These are phyloP conservation scores for Exophiala phaeomuriformis DNA, from an alignment of 2,329 filamentous ascomycete genomes.

Conservation along the genomic window DNA sequence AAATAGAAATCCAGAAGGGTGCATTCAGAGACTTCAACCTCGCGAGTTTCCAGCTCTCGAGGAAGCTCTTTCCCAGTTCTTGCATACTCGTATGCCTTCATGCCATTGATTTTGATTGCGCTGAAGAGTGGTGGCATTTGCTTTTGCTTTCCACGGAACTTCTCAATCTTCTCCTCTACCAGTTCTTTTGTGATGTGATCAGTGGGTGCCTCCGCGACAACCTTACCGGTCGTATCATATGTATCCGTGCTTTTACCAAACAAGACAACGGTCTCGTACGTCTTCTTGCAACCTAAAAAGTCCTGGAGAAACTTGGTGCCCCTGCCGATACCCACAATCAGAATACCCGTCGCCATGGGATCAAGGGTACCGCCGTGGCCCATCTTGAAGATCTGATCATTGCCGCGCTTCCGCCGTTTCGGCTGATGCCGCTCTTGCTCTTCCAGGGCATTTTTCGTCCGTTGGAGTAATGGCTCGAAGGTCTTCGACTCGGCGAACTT, in stretches of 20 bases:
- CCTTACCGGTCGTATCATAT: constrained; percentile 79
- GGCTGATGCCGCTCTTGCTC: constrained; percentile 13
- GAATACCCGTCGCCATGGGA: constrained; percentile 83
- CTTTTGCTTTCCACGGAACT: constrained; percentile 74
- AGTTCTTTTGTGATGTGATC: constrained; percentile 71
- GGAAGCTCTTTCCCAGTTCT: constrained; percentile 81
- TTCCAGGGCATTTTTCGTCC: constrained; percentile 37
- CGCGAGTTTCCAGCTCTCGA: constrained; percentile 69
- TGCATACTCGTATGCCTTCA: constrained; percentile 93
- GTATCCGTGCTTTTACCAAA: constrained; percentile 91
- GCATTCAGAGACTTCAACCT: constrained; percentile 69
- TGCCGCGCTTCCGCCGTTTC: constrained; percentile 51
- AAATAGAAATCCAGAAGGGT: constrained; percentile 79
- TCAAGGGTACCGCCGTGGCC: constrained; percentile 95
- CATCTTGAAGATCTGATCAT: constrained; percentile 70
- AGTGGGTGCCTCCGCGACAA: constrained; percentile 57
- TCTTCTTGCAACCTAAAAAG: constrained; percentile 85
- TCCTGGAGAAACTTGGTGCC: constrained; percentile 75
- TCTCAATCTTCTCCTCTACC: constrained; percentile 67
- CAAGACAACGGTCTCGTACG: constrained; percentile 79
- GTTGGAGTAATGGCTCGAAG: constrained; percentile 70
- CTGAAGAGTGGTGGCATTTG: constrained; percentile 92
- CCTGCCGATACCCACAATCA: constrained; percentile 78
- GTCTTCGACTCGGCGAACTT: constrained; percentile 73
- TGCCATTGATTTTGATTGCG: constrained; percentile 85